A percentile compares a stretch with the other conserved stretches of the same genome.
phyloP scores from a whole-genome alignment of 2,329 filamentous ascomycete species.

The Trichothecium roseum region DNA sequence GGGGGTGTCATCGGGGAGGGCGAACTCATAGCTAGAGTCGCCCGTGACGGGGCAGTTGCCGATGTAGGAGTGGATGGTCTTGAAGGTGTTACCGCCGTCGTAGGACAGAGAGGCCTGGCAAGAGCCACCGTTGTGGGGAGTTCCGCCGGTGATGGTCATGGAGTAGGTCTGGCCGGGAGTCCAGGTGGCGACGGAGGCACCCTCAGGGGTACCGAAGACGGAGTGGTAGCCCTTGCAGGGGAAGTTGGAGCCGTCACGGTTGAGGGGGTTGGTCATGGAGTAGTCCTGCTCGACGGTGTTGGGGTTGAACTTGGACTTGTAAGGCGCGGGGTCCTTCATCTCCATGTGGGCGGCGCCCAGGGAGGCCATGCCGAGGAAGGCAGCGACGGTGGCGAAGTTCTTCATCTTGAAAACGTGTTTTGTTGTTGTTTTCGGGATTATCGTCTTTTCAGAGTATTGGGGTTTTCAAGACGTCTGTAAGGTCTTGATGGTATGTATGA shows the following conservation, averaged over 20 bases:
- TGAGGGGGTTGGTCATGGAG: constrained; percentile 60
- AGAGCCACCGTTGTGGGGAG: constrained; percentile 58
- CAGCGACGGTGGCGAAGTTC: constrained; percentile 23
- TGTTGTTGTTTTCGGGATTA: constrained; percentile 8
- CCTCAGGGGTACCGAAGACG: constrained; percentile 35
- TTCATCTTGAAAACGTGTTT: constrained; percentile 26
- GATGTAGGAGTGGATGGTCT: constrained; percentile 51
- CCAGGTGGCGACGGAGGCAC: constrained; percentile 49
- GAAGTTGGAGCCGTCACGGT: constrained; percentile 51
- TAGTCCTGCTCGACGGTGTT: constrained; percentile 50
- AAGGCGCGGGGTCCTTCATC: constrained; percentile 40
- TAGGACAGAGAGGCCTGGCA: constrained; percentile 69
- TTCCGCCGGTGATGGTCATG: constrained; percentile 53
- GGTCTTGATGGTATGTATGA: neutral
- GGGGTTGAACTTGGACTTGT: constrained; percentile 43
- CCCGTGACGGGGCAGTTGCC: constrained; percentile 39
- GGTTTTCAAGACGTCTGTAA: neutral
- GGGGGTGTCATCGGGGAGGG: constrained; percentile 53
- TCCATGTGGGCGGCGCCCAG: constrained; percentile 45
- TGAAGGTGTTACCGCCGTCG: constrained; percentile 60
- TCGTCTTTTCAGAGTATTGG: neutral
- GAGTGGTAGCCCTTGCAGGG: constrained; percentile 61
- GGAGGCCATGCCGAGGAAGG: constrained; percentile 30
- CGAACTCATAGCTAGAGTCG: constrained; percentile 50
- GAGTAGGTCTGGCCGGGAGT: constrained; percentile 50